Conservation (phyloP, 2,329 filamentous ascomycete genomes). For the Alternaria hordeiaustralica region DNA sequence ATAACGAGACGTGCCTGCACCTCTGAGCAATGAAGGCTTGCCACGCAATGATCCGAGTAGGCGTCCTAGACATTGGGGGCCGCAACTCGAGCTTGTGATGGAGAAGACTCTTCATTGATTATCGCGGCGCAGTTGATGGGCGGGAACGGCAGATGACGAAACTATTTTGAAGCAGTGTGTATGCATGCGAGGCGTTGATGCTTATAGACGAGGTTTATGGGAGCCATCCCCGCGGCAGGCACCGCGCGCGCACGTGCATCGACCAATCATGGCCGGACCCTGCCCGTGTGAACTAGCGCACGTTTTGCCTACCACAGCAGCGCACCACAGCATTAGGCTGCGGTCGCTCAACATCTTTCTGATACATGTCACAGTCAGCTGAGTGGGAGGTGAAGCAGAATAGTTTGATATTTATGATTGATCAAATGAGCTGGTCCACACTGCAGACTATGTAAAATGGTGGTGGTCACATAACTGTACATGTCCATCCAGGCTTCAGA, state of each 20-base stretch:
- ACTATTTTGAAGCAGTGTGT: background rate
- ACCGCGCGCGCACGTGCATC: background rate
- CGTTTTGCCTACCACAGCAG: conserved; percentile 14
- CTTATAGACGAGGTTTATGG: conserved; percentile 15
- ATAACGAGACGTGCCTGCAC: conserved; percentile 3
- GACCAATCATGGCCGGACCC: conserved; percentile 17
- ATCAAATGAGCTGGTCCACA: background rate
- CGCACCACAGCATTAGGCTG: conserved; percentile 16
- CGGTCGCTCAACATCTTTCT: conserved; percentile 4
- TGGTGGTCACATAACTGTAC: background rate
- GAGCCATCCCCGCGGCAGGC: conserved; percentile 7
- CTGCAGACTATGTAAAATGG: background rate
- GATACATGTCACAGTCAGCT: background rate
- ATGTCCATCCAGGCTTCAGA: conserved; percentile 3
- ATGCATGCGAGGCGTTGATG: conserved; percentile 4
- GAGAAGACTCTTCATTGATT: background rate
- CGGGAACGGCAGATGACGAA: background rate
- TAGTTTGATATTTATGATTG: background rate
- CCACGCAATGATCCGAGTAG: conserved; percentile 3
- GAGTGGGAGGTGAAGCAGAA: conserved; percentile 1
- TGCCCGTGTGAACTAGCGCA: conserved; percentile 7
- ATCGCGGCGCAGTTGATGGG: conserved; percentile 6
- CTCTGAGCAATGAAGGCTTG: conserved; percentile 11
- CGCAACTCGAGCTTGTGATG: conserved; percentile 1
- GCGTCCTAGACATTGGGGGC: conserved; percentile 8